phyloP scores from a whole-genome alignment of 2,329 filamentous ascomycete species.

The Venturia oleaginea region DNA sequence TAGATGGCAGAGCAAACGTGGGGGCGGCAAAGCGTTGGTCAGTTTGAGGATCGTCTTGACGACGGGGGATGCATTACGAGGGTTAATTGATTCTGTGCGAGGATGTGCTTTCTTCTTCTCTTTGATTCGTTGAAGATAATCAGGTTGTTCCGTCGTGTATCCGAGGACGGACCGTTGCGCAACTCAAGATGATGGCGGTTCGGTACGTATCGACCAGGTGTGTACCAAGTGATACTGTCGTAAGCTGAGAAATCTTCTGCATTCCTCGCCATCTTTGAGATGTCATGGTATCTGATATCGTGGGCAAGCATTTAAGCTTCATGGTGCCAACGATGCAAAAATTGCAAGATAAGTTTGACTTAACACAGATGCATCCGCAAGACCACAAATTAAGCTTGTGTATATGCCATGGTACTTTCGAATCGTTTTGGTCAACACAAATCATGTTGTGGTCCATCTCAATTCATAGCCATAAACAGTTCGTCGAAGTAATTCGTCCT shows the following conservation, averaged over 20 bases:
- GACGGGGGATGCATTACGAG: background rate
- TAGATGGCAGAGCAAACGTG: background rate
- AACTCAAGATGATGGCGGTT: background rate
- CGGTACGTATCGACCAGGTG: too few species aligned
- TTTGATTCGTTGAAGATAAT: background rate
- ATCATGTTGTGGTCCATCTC: background rate
- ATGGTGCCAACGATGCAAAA: too few species aligned
- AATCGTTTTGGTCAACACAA: background rate
- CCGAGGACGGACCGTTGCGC: background rate
- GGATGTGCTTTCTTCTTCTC: background rate
- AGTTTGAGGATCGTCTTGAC: background rate
- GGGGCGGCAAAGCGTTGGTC: background rate
- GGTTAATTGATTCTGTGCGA: background rate
- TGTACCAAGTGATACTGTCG: too few species aligned
- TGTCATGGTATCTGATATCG: too few species aligned
- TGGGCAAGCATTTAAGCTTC: too few species aligned
- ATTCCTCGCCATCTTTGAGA: too few species aligned
- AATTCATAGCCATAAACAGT: conserved; percentile 75
- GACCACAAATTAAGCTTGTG: background rate
- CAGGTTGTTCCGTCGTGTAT: background rate
- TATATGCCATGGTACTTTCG: background rate
- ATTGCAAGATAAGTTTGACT: too few species aligned
- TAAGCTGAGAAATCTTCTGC: too few species aligned
- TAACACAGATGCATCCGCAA: background rate
- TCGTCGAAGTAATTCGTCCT: conserved; percentile 69